Percentiles rank a stretch among this genome's conserved stretches.
Conservation (phyloP, 345 rosid species). For the Eutrema japonicum region DNA sequence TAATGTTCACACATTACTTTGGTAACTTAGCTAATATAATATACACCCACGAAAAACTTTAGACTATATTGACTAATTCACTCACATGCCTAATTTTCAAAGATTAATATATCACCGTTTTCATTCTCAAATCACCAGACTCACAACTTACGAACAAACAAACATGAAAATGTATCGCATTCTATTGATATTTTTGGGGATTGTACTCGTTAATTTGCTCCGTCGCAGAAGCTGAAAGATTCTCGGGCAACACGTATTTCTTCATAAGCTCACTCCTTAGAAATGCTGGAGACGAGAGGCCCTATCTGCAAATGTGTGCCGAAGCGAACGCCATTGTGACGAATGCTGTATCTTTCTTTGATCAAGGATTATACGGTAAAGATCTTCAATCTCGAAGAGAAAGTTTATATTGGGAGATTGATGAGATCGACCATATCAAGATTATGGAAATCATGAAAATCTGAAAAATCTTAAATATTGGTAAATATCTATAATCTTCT, state of each 20-base stretch:
- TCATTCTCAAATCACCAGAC: slow-evolving; percentile 22
- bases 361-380: slow-evolving; percentile 15
- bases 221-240: slow-evolving; percentile 17
- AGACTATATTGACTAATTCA: slow-evolving; percentile 36
- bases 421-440: no score
- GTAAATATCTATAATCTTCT: no score
- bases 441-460: no score
- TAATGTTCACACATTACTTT: background rate
- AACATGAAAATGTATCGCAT: slow-evolving; percentile 24
- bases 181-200: background rate
- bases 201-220: slow-evolving; percentile 16
- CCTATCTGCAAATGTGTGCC: slow-evolving; percentile 33
- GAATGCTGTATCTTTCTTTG: slow-evolving; percentile 11
- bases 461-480: no score
- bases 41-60: background rate
- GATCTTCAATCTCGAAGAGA: background rate
- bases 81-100: slow-evolving; percentile 13
- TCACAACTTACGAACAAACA: background rate
- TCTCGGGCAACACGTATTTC: slow-evolving; percentile 28
- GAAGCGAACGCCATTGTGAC: slow-evolving; percentile 30
- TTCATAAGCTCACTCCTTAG: slow-evolving; percentile 41
- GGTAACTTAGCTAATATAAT: background rate
- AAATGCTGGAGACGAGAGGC: slow-evolving; percentile 39
- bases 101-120: background rate
- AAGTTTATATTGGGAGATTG: background rate